These are phyloP conservation scores for Ilyonectria destructans DNA, from an alignment of 2,329 filamentous ascomycete genomes.

Conservation along the genomic window DNA sequence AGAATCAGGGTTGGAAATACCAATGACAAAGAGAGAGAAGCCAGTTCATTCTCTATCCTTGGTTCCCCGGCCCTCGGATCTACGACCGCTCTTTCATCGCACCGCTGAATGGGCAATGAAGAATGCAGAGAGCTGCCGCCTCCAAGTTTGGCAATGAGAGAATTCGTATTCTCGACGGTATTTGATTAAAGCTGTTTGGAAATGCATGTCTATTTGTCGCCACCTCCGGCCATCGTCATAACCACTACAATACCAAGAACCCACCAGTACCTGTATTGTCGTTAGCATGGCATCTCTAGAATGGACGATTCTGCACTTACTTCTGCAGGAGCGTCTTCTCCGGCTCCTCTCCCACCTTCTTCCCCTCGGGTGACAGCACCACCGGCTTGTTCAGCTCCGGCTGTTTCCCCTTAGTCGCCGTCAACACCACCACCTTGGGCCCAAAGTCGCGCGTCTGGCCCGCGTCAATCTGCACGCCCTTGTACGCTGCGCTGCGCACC, in stretches of 20 bases:
- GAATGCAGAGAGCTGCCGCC: no score
- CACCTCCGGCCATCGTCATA: conserved; percentile 69
- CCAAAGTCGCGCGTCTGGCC: conserved; percentile 78
- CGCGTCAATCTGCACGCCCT: conserved; percentile 74
- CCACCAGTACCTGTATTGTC: conserved; percentile 75
- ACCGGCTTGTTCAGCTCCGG: conserved; percentile 77
- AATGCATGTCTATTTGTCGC: conserved; percentile 65
- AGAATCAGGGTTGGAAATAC: no score
- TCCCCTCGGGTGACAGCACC: conserved; percentile 73
- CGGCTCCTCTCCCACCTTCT: conserved; percentile 67
- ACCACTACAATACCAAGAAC: conserved; percentile 69
- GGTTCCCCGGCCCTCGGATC: neutral
- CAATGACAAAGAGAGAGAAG: no score
- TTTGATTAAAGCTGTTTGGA: conserved; percentile 23
- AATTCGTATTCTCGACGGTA: neutral
- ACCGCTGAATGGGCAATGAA: neutral
- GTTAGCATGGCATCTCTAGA: conserved; percentile 53
- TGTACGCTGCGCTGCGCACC: conserved; percentile 67
- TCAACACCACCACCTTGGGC: conserved; percentile 69
- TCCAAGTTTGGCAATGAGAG: neutral
- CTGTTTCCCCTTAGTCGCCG: conserved; percentile 66
- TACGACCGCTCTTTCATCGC: neutral
- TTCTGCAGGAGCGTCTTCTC: conserved; percentile 80
- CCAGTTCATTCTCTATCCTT: no score
- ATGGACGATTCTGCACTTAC: conserved; percentile 60